Percentiles rank a stretch among this genome's conserved stretches.
phyloP scores from a whole-genome alignment of 192 early-diverging fungal species.

The Umbelopsis vinacea region DNA sequence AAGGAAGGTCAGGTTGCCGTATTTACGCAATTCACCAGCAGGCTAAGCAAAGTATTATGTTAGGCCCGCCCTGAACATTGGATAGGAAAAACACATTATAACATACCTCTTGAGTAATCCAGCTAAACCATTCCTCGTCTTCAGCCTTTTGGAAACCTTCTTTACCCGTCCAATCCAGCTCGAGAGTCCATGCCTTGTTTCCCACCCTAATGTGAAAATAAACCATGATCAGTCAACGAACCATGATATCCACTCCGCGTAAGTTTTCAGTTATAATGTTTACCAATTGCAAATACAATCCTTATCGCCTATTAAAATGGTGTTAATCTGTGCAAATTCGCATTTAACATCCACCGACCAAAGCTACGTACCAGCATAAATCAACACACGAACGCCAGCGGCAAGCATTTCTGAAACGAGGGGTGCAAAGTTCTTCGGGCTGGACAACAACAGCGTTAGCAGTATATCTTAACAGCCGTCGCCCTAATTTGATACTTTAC shows the following conservation, averaged over 20 bases:
- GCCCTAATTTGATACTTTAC: conserved; percentile 9
- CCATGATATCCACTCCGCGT: background rate
- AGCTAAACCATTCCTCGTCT: conserved; percentile 64
- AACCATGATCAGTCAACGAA: background rate
- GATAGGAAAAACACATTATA: background rate
- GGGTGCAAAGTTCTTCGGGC: conserved; percentile 29
- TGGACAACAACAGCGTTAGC: conserved; percentile 36
- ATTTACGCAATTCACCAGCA: conserved; percentile 69
- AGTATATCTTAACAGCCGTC: conserved; percentile 20
- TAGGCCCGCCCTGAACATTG: background rate
- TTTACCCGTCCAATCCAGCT: conserved; percentile 82
- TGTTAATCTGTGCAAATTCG: conserved; percentile 16
- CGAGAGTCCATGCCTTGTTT: conserved; percentile 90
- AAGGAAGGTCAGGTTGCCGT: conserved; percentile 79
- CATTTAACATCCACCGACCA: background rate
- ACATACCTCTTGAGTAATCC: conserved; percentile 50
- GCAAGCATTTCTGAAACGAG: conserved; percentile 60
- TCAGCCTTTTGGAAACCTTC: conserved; percentile 65
- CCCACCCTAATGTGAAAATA: conserved; percentile 52
- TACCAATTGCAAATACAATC: conserved; percentile 47
- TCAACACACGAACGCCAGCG: conserved; percentile 78
- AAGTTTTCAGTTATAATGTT: background rate
- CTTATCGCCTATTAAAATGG: conserved; percentile 28
- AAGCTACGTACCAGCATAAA: conserved; percentile 75
- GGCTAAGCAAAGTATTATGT: background rate